A percentile compares a stretch with the other conserved stretches of the same genome.
These are phyloP conservation scores for Gymnopus androsaceus DNA, from an alignment of 1,284 basidiomycete species.

Conservation along the genomic window DNA sequence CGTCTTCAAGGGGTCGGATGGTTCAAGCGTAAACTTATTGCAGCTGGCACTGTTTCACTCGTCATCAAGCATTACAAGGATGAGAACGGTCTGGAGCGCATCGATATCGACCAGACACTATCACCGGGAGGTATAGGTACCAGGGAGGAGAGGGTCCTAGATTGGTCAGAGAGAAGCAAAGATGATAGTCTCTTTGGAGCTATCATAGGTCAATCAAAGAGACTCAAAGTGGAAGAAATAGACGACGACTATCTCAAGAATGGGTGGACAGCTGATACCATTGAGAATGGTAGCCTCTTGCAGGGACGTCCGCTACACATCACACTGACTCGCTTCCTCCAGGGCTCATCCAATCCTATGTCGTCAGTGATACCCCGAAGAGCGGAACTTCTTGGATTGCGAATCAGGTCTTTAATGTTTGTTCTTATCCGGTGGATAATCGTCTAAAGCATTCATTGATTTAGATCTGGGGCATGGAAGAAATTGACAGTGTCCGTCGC, in stretches of 20 bases:
- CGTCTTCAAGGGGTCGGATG: conserved; percentile 63
- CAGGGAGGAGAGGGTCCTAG: conserved; percentile 51
- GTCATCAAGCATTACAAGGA: conserved; percentile 61
- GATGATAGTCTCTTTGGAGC: conserved; percentile 58
- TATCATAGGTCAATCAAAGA: conserved; percentile 53
- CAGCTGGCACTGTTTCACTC: conserved; percentile 53
- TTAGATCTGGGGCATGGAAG: conserved; percentile 73
- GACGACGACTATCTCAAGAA: conserved; percentile 49
- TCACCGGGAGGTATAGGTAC: conserved; percentile 60
- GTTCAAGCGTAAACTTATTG: conserved; percentile 59
- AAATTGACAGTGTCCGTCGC: conserved; percentile 57
- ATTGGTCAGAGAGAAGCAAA: conserved; percentile 49
- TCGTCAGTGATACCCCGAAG: conserved; percentile 55
- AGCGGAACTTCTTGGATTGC: conserved; percentile 56
- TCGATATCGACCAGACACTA: conserved; percentile 64
- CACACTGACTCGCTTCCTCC: not conserved
- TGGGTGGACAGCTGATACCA: conserved; percentile 56
- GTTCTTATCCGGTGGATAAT: not conserved
- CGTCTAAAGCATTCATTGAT: not conserved
- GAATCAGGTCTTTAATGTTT: conserved; percentile 43
- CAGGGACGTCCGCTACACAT: no score
- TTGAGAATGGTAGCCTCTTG: no score
- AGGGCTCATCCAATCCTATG: conserved; percentile 48
- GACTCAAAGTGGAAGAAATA: conserved; percentile 48
- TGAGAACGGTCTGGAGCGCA: conserved; percentile 53